Percentiles rank a stretch among this genome's conserved stretches.
phyloP scores from a whole-genome alignment of 192 early-diverging fungal genomes.

The Coemansia sp. region DNA sequence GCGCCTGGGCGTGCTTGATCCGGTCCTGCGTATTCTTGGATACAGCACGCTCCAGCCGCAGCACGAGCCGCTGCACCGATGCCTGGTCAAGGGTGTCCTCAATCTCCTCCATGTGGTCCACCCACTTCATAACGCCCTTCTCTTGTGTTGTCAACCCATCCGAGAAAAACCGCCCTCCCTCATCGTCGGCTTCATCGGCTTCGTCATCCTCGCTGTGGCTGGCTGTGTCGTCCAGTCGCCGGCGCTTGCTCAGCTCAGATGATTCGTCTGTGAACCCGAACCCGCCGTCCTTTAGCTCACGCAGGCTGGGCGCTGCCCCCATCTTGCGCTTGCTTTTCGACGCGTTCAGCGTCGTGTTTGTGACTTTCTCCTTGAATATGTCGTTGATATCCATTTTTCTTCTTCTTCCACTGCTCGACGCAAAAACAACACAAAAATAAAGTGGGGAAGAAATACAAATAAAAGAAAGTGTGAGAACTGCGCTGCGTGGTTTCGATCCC shows the following conservation, averaged over 20 bases:
- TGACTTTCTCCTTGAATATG: slow-evolving; percentile 46
- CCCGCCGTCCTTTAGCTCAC: slow-evolving; percentile 39
- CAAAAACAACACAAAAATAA: not conserved
- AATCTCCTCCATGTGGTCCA: slow-evolving; percentile 74
- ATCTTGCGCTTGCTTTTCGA: slow-evolving; percentile 38
- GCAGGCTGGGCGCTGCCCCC: slow-evolving; percentile 32
- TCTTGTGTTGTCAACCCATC: slow-evolving; percentile 79
- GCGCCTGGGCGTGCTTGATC: slow-evolving; percentile 65
- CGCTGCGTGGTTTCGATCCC: not conserved
- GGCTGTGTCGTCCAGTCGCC: not conserved
- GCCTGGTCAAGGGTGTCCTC: slow-evolving; percentile 65
- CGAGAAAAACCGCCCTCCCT: slow-evolving; percentile 78
- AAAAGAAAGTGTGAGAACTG: not conserved
- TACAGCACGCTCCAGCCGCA: slow-evolving; percentile 82
- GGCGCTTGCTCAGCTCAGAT: slow-evolving; percentile 7
- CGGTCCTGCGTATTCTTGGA: slow-evolving; percentile 87
- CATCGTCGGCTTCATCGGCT: slow-evolving; percentile 53
- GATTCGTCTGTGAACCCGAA: slow-evolving; percentile 21
- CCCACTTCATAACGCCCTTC: slow-evolving; percentile 74
- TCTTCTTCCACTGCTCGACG: too few relatives aligned
- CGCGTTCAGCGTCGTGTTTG: slow-evolving; percentile 21
- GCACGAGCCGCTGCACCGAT: slow-evolving; percentile 71
- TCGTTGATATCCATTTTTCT: slow-evolving; percentile 46
- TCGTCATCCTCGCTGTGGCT: slow-evolving; percentile 50
- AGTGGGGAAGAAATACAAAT: not conserved